Conservation (phyloP, 257 asterid genomes). For the Scutellaria baicalensis region DNA sequence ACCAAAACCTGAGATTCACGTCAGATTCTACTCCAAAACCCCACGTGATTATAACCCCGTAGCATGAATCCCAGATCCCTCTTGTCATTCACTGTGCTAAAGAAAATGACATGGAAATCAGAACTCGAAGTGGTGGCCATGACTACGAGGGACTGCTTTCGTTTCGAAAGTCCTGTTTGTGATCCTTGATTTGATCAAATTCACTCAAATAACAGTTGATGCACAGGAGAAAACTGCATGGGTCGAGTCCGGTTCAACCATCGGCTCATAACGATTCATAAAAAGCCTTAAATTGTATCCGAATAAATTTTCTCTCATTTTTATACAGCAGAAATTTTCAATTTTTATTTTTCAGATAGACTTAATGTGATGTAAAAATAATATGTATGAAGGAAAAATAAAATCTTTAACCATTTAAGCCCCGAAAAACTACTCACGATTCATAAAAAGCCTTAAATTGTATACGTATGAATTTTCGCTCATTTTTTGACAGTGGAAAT, state of each 20-base stretch:
- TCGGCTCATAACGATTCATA: too few species aligned
- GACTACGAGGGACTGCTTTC: constrained; percentile 27
- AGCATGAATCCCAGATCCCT: constrained; percentile 18
- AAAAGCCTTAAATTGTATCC: too few species aligned
- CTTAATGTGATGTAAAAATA: too few species aligned
- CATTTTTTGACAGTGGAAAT: too few species aligned
- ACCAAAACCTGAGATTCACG: neutral
- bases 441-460: too few species aligned
- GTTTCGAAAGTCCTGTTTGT: constrained; percentile 9
- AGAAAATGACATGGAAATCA: constrained; percentile 14
- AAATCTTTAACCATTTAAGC: too few species aligned
- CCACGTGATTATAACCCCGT: constrained; percentile 15
- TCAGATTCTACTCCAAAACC: neutral
- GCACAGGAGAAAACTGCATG: constrained; percentile 22
- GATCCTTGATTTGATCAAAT: constrained; percentile 27
- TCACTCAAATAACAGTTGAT: constrained; percentile 14
- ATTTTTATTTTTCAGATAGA: too few species aligned
- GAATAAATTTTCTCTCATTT: too few species aligned
- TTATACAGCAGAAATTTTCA: too few species aligned
- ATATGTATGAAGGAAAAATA: too few species aligned
- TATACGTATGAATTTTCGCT: too few species aligned
- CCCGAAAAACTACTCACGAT: too few species aligned
- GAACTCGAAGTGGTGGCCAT: constrained; percentile 33
- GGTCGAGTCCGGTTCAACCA: constrained; percentile 25
- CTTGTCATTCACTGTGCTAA: constrained; percentile 17